Conservation (phyloP, 2,329 filamentous ascomycete species). For the Penicillium sp. region DNA sequence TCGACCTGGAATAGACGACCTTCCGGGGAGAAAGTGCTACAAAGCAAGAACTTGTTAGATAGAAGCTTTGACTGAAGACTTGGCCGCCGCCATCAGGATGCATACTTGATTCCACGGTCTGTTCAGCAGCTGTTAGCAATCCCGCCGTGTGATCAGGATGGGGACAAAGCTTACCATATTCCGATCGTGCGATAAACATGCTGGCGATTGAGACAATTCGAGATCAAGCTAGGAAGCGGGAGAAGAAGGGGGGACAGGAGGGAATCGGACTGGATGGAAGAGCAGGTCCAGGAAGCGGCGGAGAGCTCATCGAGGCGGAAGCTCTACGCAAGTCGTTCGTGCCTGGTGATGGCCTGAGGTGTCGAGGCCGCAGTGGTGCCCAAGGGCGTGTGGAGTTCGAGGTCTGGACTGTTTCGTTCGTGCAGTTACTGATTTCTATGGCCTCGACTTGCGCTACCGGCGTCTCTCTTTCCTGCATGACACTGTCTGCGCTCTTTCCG, state of each 20-base stretch:
- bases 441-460: background rate
- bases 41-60: slow-evolving; percentile 20
- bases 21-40: slow-evolving; percentile 97
- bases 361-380: slow-evolving; percentile 11
- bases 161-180: slow-evolving; percentile 74
- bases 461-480: slow-evolving; percentile 20
- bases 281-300: slow-evolving; percentile 18
- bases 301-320: slow-evolving; percentile 27
- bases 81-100: slow-evolving; percentile 16
- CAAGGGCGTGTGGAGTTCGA: slow-evolving; percentile 1
- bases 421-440: background rate
- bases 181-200: slow-evolving; percentile 99
- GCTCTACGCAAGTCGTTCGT: slow-evolving; percentile 34
- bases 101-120: slow-evolving; percentile 81
- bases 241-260: slow-evolving; percentile 2
- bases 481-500: slow-evolving; percentile 19
- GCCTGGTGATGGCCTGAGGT: slow-evolving; percentile 26
- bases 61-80: slow-evolving; percentile 7
- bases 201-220: slow-evolving; percentile 45
- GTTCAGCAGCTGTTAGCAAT: slow-evolving; percentile 33
- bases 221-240: background rate
- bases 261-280: slow-evolving; percentile 11
- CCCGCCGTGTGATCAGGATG: slow-evolving; percentile 21
- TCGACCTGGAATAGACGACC: slow-evolving; percentile 99
- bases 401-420: background rate